A percentile compares a stretch with the other conserved stretches of the same genome.
Evolutionary conservation across 1,284 basidiomycete genomes (phyloP).

Genomic region (Hypsizygus ulmarius): DNA sequence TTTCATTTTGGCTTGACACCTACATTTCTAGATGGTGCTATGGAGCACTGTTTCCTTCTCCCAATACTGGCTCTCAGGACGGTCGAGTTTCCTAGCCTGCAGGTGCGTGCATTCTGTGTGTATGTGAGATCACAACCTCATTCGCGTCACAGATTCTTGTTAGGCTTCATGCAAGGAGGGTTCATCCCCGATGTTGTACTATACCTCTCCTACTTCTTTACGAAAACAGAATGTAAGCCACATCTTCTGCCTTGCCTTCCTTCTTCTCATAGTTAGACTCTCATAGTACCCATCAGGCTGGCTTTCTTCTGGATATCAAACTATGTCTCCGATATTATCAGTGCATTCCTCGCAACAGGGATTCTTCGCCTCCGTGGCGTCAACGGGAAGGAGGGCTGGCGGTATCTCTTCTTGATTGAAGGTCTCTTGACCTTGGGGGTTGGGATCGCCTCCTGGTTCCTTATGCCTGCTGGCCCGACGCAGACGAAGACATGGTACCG

Average conservation of each 20-base stretch:
- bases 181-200: conserved; percentile 65
- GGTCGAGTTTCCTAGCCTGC: conserved; percentile 51
- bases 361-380: conserved; percentile 59
- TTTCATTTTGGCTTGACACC: background rate
- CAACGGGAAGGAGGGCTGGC: conserved; percentile 53
- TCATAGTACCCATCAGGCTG: conserved; percentile 58
- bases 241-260: background rate
- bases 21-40: conserved; percentile 40
- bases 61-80: conserved; percentile 62
- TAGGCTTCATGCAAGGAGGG: conserved; percentile 43
- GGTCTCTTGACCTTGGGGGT: conserved; percentile 52
- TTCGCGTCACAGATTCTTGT: conserved; percentile 28
- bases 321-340: conserved; percentile 51
- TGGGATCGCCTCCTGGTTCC: conserved; percentile 57
- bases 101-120: conserved; percentile 36
- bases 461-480: conserved; percentile 69
- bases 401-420: conserved; percentile 60
- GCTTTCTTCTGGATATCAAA: conserved; percentile 71
- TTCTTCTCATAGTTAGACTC: background rate
- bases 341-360: conserved; percentile 64
- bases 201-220: conserved; percentile 71
- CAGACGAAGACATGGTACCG: conserved; percentile 65
- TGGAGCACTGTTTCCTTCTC: conserved; percentile 58
- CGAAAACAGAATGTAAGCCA: conserved; percentile 48
- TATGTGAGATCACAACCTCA: conserved; percentile 22